Evolutionary conservation across 306 rosid species (phyloP).

Genomic region (Acmispon strigosus): DNA sequence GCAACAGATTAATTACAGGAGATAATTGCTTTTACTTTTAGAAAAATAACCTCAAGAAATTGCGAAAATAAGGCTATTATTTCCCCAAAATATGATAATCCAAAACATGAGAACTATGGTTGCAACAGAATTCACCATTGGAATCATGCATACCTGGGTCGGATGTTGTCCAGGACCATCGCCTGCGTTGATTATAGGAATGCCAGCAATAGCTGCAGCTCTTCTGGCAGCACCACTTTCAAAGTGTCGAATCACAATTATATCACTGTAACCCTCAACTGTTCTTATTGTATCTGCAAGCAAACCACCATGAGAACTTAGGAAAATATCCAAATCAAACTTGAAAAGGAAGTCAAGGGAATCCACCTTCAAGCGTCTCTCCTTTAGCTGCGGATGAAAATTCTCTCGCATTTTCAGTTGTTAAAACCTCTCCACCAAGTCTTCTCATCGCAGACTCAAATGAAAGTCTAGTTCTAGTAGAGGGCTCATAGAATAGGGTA

Average conservation of each 20-base stretch:
- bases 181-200: constrained; percentile 92
- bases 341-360: neutral
- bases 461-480: constrained; percentile 89
- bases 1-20: neutral
- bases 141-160: constrained; percentile 50
- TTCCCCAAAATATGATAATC: neutral
- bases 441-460: constrained; percentile 97
- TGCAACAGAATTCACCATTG: neutral
- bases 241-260: constrained; percentile 88
- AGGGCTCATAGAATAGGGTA: constrained; percentile 85
- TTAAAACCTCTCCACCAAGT: constrained; percentile 83
- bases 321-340: neutral
- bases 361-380: constrained; percentile 88
- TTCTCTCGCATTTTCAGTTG: constrained; percentile 91
- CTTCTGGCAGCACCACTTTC: constrained; percentile 93
- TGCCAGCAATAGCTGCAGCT: constrained; percentile 69
- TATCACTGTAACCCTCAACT: constrained; percentile 82
- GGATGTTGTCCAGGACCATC: constrained; percentile 99
- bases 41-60: neutral
- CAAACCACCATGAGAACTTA: constrained; percentile 10
- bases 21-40: neutral
- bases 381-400: constrained; percentile 92
- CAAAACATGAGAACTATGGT: neutral
- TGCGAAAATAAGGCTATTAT: neutral
- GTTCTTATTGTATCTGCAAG: constrained; percentile 80